These are phyloP conservation scores for Meyerozyma elateridarum DNA, from an alignment of 1,139 yeast species.

Conservation along the genomic window DNA sequence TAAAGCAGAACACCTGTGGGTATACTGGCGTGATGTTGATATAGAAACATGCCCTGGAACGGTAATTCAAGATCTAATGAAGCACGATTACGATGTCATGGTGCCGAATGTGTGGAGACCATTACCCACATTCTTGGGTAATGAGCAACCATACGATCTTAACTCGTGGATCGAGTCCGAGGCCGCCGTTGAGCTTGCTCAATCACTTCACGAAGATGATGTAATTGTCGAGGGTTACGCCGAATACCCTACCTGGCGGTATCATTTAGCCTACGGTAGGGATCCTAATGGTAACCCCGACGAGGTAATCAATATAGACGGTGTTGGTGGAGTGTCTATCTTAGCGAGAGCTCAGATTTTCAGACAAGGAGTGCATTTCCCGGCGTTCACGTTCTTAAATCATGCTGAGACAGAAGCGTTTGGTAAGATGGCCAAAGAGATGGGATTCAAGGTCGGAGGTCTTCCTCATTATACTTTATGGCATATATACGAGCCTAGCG, in stretches of 20 bases:
- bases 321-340: conserved; percentile 88
- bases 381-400: conserved; percentile 82
- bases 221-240: conserved; percentile 91
- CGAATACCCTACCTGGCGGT: conserved; percentile 86
- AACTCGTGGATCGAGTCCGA: conserved; percentile 87
- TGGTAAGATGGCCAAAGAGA: conserved; percentile 77
- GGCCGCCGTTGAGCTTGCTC: conserved; percentile 64
- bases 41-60: conserved; percentile 79
- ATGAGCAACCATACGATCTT: conserved; percentile 80
- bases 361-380: conserved; percentile 79
- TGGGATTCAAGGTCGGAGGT: conserved; percentile 82
- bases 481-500: conserved; percentile 89
- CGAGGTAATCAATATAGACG: conserved; percentile 72
- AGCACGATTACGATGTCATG: conserved; percentile 67
- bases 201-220: conserved; percentile 68
- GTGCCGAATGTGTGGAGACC: conserved; percentile 94
- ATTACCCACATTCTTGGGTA: conserved; percentile 67
- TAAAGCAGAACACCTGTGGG: conserved; percentile 88
- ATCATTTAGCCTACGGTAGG: conserved; percentile 72
- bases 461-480: conserved; percentile 86
- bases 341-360: conserved; percentile 79
- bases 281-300: conserved; percentile 59
- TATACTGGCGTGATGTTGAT: conserved; percentile 91
- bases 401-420: conserved; percentile 94
- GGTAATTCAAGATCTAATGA: conserved; percentile 76